Base-by-base conservation (phyloP, 1,284 basidiomycete species). In the Farysia itapuensis region DNA sequence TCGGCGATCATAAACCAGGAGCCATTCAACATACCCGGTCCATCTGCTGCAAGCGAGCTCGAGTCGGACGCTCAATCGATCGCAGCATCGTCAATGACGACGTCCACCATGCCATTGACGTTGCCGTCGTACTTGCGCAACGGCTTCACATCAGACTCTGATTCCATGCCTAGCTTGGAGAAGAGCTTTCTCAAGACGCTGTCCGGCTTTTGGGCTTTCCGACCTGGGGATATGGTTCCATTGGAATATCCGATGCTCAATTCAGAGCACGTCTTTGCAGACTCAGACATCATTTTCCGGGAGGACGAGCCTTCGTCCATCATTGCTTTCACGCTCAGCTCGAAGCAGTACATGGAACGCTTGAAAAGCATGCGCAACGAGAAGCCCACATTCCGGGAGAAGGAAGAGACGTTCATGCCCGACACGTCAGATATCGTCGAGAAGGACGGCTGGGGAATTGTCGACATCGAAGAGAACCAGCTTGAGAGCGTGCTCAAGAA, bases 231-330 rank as follows among this genome's bases (percentile, higher is more conserved):
- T 35, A 80, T 81, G 52, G 75, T 80, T 5, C 80, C 82, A 2
- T 73, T 76, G 12, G 81, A 82, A 37, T 83, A 83, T 54, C 83
- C 83, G 3, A 73, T 82, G 78, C 46, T 58, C 32, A 59, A 65
- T 29, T 64, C 67, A 25, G 73, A 76, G 59, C 74, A 77, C 72
- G 87, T 98, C 38, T 97, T 97, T 78, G 84, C 90, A 22, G 94
- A 97, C 73, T 93, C 90, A 13, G 86, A 87, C 1, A 39, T 72
- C 28, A 94, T 97, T 37, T 88, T 98, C 20, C 84, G 95, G 18
- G 94, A 93, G 36, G 93, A 97, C 75, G 95, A 99, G 77, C 95
- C 95, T 3, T 96, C 92, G 0, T 96, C 92, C 8, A 95, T 98
- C 68, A 94, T 98, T 60, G 94, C 95, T 4, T 85, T 97, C 43